Evolutionary conservation across 257 asterid species (phyloP), one percentile per base, ranked within the genome.

Genomic region (Linaria vulgaris): DNA sequence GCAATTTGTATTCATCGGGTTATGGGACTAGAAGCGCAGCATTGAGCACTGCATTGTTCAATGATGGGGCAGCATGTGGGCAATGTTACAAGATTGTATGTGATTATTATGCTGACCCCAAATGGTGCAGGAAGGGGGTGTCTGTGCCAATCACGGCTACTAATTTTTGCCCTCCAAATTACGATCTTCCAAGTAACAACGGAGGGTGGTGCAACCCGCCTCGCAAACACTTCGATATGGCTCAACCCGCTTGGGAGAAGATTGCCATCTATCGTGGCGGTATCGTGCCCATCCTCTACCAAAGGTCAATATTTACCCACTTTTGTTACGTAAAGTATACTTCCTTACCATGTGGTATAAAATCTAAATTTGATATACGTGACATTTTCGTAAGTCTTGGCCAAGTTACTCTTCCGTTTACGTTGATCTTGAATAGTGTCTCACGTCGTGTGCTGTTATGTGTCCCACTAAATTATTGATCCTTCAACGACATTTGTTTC

Each of bases 191-290:
- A 0, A 86, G 77, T 34, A 39, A 83, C 76, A 76, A 81, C 22
- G 95, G 95, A 2, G 95, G 95, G 12, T 86, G 95, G 95, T 83
- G 95, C 88, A 86, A 83, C 76, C 87, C 91, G 0, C 95, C 88
- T n/a, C 84, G 88, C 50, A 83, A 78, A 41, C 95, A 86, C 63
- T 86, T 86, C 19, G 91, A 86, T 82, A 81, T 86, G 91, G 88
- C 95, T 31, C 87, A 86, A 66, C 95, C 95, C 0, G 91, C 91
- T 9, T 86, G 88, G 86, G 82, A 77, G 54, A 78, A 86, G 69
- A 86, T 86, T 27, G 91, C 79, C 62, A 81, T 83, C 34, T 86
- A 83, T 9, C 37, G 69, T 0, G 95, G 81, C 37, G 95, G 95
- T 5, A 86, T 86, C 39, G 78, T 86, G 31, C 91, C 88, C 5